phyloP scores from a whole-genome alignment of 495 filamentous ascomycete species.

The Neurospora sp. region DNA sequence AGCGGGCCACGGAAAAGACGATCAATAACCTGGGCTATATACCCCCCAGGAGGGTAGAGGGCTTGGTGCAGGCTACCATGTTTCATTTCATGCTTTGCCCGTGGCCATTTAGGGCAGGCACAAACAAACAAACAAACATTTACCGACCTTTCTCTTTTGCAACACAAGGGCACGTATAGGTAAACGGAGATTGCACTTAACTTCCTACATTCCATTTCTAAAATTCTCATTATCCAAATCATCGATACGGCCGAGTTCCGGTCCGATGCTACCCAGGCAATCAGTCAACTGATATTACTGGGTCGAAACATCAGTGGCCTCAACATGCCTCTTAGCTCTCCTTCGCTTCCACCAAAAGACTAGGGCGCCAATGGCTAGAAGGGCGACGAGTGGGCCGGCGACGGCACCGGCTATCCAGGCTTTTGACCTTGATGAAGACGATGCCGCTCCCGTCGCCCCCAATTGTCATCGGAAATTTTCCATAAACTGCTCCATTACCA shows the following conservation, averaged over 20 bases:
- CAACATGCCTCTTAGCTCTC: neutral
- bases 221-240: neutral
- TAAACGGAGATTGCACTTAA: neutral
- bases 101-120: too few species aligned
- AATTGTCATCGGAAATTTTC: neutral
- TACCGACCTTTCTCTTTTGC: neutral
- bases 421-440: neutral
- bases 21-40: too few species aligned
- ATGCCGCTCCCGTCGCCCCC: too few species aligned
- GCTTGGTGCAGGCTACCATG: too few species aligned
- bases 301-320: neutral
- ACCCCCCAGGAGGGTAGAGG: too few species aligned
- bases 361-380: neutral
- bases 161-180: neutral
- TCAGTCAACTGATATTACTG: neutral
- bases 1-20: too few species aligned
- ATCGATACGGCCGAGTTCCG: neutral
- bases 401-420: conserved; percentile 6
- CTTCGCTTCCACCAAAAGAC: neutral
- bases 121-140: neutral
- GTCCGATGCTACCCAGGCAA: neutral
- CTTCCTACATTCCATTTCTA: neutral
- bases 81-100: too few species aligned
- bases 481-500: neutral
- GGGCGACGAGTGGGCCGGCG: neutral